Evolutionary conservation across 2,329 filamentous ascomycete genomes (phyloP), one percentile per base, ranked within the genome.

Genomic region (Iodosphaeria phyllophila): DNA sequence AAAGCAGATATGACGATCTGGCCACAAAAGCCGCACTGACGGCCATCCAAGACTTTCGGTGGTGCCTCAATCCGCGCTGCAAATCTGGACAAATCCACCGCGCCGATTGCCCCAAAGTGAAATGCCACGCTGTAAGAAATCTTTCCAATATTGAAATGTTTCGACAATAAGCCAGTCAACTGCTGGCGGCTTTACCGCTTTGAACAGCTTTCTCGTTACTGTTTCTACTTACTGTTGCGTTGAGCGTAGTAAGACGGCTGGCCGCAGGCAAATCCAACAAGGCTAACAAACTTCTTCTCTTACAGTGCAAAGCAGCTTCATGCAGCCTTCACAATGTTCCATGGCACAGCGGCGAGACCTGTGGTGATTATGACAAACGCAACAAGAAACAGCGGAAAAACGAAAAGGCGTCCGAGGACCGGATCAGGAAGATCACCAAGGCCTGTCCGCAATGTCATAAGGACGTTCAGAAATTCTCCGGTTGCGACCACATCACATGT

Each of bases 401-500:
- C 25, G 41, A 51, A 5, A 35, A 36, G 30, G 45, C 43, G 5
- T 52, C 50, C 1, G 42, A 48, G 31, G 37, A 39, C 12, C 35
- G 36, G 15, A 36, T 52, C 13, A 38, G 38, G 18, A 36, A 46
- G 19, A 45, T 39, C 9, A 40, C 44, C 8, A 48, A 43, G 30
- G 32, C 42, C 1, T 55, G 51, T 16, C 50, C 51, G 0, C 30
- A 33, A 11, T 54, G 51, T 30, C 38, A 43, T 10, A 44, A 36
- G 29, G 38, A 37, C 18, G 40, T 53, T 1, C 28, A 47, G 27
- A 53, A 54, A 25, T 46, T 33, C 10, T 32, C 28, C 0, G 51
- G 51, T 5, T 55, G 51, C 27, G 50, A 52, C 28, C 51, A 54
- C 28, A 47, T 55, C 4, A 54, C 48, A 2, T 54, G 51, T 50